Conservation (phyloP, 2,329 filamentous ascomycete species). For the Pezicula carpinea region DNA sequence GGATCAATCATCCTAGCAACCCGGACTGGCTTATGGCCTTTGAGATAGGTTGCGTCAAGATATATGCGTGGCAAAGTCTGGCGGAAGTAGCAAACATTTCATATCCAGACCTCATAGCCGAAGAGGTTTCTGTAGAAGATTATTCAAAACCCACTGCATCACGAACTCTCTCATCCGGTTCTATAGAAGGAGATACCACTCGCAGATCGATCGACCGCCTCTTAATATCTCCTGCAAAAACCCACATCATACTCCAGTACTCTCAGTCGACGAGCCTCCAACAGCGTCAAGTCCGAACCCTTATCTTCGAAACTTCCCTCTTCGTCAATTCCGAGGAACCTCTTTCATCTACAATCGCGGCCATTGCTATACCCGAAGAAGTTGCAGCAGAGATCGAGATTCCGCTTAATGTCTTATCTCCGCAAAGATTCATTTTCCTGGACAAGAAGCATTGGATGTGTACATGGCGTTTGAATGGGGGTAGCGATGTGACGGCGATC, state of each 20-base stretch:
- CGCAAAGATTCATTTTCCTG: conserved; percentile 3
- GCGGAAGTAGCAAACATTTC: neutral
- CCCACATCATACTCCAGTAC: neutral
- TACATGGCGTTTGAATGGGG: neutral
- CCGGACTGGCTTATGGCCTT: conserved; percentile 1
- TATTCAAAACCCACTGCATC: neutral
- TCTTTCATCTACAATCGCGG: neutral
- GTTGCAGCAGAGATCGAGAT: conserved; percentile 1
- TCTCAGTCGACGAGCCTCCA: neutral
- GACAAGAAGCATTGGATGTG: conserved; percentile 5
- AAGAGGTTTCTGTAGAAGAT: neutral
- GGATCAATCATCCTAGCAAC: conserved; percentile 4
- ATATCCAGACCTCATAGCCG: neutral
- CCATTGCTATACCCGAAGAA: neutral
- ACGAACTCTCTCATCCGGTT: neutral
- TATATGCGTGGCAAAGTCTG: conserved; percentile 1
- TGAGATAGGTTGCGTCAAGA: neutral
- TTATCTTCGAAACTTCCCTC: neutral
- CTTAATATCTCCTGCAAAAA: neutral
- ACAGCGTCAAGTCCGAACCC: neutral
- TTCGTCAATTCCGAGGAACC: neutral
- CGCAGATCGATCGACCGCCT: neutral
- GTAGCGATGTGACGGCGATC: neutral
- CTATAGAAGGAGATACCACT: neutral
- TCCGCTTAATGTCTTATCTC: conserved; percentile 4